Evolutionary conservation across 768 basidiomycete genomes (phyloP), one percentile per base, ranked within the genome.

Genomic region (Agrocybe praecox): DNA sequence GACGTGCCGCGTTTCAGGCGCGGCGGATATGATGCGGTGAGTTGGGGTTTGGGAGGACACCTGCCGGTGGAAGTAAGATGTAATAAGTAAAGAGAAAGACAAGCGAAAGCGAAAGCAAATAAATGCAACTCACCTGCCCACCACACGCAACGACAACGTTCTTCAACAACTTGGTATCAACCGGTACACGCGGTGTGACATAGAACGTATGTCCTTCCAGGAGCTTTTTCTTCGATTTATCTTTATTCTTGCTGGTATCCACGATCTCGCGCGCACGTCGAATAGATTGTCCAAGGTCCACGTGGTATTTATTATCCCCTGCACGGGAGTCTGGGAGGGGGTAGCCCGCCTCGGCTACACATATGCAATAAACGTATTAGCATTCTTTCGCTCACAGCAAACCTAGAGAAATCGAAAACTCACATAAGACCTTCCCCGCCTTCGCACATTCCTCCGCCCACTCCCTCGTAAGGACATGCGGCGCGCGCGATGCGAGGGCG

Each of bases 121-220:
- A 19, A 34, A 11, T 14, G 12, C 5, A 14, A 69, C 77, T 19
- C 47, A 92, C 90, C 72, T 84, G 80, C 0, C 92, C 94, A 3
- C 93, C 92, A 59, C 83, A 81, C 0, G 88, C 84, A 6, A 74
- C 70, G 5, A 94, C 77, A 6, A 96, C 85, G 46, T 83, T 84
- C 73, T 84, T 88, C 53, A 95, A 70, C 33, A 91, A 66, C 62
- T 83, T 83, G 43, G 69, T 65, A 47, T 87, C 85, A 1, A 88
- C 74, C 0, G 76, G 66, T 0, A 92, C 85, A 57, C 80, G 85
- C 0, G 81, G 78, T 0, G 92, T 94, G 49, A 93, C 70, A 61
- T 92, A 94, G 72, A 96, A 92, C 0, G 78, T 83, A 69, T 81
- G 82, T 17, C 82, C 82, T 2, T 77, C 73, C 56, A 96, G 84